Conservation (phyloP, 176 grass and related monocot genomes). For the Stipa capillata region DNA sequence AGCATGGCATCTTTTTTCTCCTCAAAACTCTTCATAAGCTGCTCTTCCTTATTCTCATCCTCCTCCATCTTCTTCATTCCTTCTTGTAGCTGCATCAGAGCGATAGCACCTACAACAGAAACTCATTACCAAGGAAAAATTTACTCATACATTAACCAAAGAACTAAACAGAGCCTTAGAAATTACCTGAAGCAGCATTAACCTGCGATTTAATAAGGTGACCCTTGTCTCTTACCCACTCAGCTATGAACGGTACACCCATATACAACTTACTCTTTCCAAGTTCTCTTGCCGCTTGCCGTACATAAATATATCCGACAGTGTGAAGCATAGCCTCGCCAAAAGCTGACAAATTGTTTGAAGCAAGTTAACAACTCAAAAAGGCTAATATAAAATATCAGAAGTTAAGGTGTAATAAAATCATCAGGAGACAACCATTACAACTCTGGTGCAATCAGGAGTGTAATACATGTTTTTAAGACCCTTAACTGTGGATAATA, state of each 20-base stretch:
- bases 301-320: conserved; percentile 89
- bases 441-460: neutral
- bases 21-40: conserved; percentile 53
- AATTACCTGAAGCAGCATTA: neutral
- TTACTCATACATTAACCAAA: neutral
- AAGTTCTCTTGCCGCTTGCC: conserved; percentile 76
- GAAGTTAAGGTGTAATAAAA: neutral
- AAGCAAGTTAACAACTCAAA: conserved; percentile 15
- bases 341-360: conserved; percentile 66
- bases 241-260: conserved; percentile 92
- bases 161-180: neutral
- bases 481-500: neutral
- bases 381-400: neutral
- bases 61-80: conserved; percentile 77
- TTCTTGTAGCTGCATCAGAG: conserved; percentile 86
- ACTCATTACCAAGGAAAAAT: neutral
- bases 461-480: neutral
- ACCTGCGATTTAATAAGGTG: neutral
- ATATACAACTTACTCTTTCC: conserved; percentile 73
- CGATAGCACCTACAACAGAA: conserved; percentile 54
- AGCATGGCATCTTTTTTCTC: conserved; percentile 94
- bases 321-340: conserved; percentile 98
- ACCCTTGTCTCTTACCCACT: conserved; percentile 48
- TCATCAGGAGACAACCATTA: neutral
- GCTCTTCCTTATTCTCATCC: conserved; percentile 59